phyloP scores from a whole-genome alignment of 192 early-diverging fungal genomes.

The Coemansia sp. region DNA sequence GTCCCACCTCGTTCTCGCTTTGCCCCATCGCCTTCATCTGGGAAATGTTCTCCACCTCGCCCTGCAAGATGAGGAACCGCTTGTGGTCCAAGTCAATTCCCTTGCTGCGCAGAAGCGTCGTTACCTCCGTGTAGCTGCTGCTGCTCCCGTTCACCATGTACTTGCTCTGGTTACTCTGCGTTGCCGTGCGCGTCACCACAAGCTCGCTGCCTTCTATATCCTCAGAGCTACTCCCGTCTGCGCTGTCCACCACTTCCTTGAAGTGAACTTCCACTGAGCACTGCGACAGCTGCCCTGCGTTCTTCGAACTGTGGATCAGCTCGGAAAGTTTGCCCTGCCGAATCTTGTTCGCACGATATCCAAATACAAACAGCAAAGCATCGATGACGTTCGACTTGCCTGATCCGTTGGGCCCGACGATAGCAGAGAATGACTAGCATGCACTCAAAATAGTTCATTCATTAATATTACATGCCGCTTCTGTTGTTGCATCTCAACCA shows the following conservation, averaged over 20 bases:
- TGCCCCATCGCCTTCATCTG: conserved; percentile 97
- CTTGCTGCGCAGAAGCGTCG: conserved; percentile 74
- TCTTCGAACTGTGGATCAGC: conserved; percentile 92
- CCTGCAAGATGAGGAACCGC: conserved; percentile 96
- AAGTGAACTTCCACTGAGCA: conserved; percentile 96
- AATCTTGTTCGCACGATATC: conserved; percentile 96
- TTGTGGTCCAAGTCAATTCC: conserved; percentile 98
- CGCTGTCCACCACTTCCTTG: conserved; percentile 82
- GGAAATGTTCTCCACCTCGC: conserved; percentile 98
- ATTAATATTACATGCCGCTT: neutral
- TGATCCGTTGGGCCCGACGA: conserved; percentile 97
- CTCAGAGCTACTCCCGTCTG: conserved; percentile 64
- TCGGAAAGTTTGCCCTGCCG: conserved; percentile 93
- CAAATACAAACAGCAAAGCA: conserved; percentile 97
- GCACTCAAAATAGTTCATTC: neutral
- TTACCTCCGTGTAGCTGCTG: conserved; percentile 84
- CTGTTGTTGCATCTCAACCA: neutral
- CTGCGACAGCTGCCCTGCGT: conserved; percentile 66
- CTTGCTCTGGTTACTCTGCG: conserved; percentile 69
- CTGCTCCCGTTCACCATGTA: conserved; percentile 70
- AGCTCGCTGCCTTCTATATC: conserved; percentile 70
- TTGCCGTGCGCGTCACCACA: conserved; percentile 76
- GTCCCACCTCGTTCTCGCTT: conserved; percentile 90
- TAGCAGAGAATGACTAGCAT: conserved; percentile 62
- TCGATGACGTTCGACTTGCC: conserved; percentile 99